Evolutionary conservation across 148 eudicot species (phyloP).

Genomic region (Camellia japonica): DNA sequence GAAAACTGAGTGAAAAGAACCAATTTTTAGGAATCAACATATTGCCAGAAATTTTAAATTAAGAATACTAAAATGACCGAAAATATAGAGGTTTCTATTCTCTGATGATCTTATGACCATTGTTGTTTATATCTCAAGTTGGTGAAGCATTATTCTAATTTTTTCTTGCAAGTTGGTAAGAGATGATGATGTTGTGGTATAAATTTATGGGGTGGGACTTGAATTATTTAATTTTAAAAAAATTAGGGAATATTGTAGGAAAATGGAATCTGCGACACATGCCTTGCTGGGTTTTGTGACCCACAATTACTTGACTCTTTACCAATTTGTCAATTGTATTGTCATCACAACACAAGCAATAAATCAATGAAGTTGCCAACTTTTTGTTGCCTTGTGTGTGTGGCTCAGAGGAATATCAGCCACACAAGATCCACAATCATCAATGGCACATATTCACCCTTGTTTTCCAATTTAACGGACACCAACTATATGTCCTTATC

Average conservation of each 20-base stretch:
- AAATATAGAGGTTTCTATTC: too few species aligned
- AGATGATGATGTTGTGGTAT: neutral
- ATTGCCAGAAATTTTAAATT: too few species aligned
- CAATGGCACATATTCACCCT: neutral
- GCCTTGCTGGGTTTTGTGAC: neutral
- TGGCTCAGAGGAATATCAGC: neutral
- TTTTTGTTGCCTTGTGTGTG: neutral
- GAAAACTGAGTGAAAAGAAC: too few species aligned
- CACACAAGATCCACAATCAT: constrained; percentile 2
- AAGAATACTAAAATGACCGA: too few species aligned
- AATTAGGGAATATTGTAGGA: neutral
- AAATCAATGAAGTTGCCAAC: too few species aligned
- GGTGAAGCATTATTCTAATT: too few species aligned
- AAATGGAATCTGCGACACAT: neutral
- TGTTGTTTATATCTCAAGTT: too few species aligned
- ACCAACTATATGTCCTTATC: too few species aligned
- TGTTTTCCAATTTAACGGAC: neutral
- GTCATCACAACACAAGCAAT: neutral
- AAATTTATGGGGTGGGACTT: neutral
- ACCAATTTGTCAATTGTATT: neutral
- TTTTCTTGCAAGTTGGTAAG: neutral
- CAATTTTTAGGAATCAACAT: too few species aligned
- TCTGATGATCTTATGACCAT: too few species aligned
- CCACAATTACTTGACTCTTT: neutral
- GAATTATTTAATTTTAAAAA: neutral